These are phyloP conservation scores for Herpetomonas tarakana DNA, from an alignment of 208 protist species.

Conservation along the genomic window DNA sequence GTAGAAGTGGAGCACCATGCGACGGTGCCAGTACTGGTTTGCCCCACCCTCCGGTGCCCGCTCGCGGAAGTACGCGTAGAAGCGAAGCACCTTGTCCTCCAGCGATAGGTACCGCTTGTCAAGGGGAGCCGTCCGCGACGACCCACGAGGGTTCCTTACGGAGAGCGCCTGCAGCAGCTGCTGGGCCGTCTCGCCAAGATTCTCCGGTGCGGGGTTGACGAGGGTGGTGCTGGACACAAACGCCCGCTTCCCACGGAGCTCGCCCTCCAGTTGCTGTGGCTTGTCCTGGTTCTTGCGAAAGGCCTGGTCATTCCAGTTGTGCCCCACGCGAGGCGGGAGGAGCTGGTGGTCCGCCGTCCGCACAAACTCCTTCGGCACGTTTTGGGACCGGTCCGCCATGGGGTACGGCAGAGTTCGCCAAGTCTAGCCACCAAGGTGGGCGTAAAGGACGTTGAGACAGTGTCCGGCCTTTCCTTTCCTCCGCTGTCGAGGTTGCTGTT, in stretches of 20 bases:
- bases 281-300: constrained; percentile 79
- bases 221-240: constrained; percentile 45
- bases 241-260: constrained; percentile 72
- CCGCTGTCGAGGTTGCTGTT: no score
- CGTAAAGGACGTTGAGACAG: no score
- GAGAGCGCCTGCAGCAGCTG: constrained; percentile 69
- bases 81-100: constrained; percentile 94
- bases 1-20: constrained; percentile 92
- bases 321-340: constrained; percentile 77
- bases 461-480: no score
- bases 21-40: constrained; percentile 89
- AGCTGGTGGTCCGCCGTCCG: constrained; percentile 65
- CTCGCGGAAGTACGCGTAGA: constrained; percentile 96
- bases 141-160: constrained; percentile 16
- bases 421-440: neutral
- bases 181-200: constrained; percentile 54
- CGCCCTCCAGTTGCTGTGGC: constrained; percentile 78
- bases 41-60: constrained; percentile 82
- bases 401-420: no score
- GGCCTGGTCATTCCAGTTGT: constrained; percentile 89
- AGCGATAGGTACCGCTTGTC: constrained; percentile 61
- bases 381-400: constrained; percentile 4
- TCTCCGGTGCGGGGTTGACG: constrained; percentile 48
- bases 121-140: constrained; percentile 10
- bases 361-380: constrained; percentile 81